Percentiles rank a stretch among this genome's conserved stretches.
These are phyloP conservation scores for Fereydounia khargensis DNA, from an alignment of 1,284 basidiomycete genomes.

Conservation along the genomic window DNA sequence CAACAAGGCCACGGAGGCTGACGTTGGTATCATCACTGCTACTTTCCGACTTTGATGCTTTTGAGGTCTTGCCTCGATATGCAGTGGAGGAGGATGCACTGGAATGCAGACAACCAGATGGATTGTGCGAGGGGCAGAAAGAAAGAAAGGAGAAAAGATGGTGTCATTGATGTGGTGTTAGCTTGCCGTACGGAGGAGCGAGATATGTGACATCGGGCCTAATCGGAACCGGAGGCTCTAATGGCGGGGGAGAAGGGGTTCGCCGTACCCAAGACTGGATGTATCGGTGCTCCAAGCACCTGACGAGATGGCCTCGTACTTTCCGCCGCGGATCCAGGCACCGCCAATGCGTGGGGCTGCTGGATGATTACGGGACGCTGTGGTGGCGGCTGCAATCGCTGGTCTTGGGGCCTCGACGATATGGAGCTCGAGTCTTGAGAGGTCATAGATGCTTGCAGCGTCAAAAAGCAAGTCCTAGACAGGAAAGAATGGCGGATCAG, in stretches of 20 bases:
- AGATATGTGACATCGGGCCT: too few species aligned
- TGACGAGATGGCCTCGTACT: constrained; percentile 20
- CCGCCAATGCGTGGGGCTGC: constrained; percentile 8
- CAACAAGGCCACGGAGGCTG: constrained; percentile 17
- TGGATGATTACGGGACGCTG: background rate
- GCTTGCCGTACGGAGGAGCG: too few species aligned
- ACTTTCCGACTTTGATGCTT: too few species aligned
- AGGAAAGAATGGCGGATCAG: too few species aligned
- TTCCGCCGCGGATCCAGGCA: constrained; percentile 36
- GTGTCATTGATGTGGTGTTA: too few species aligned
- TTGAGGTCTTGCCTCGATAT: too few species aligned
- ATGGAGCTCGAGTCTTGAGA: constrained; percentile 40
- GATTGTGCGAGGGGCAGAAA: too few species aligned
- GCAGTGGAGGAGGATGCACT: too few species aligned
- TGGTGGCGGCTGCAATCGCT: background rate
- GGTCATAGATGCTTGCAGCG: constrained; percentile 41
- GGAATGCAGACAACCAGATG: too few species aligned
- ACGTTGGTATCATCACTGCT: too few species aligned
- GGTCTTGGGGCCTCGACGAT: constrained; percentile 26
- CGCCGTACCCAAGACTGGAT: constrained; percentile 2
- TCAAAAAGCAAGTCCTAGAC: constrained; percentile 50
- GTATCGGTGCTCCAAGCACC: constrained; percentile 41
- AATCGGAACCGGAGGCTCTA: too few species aligned
- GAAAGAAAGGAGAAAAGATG: too few species aligned
- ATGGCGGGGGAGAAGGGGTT: constrained; percentile 2